Base-by-base conservation (phyloP, 176 grass and related monocot genomes). In the Oryza glaberrima region DNA sequence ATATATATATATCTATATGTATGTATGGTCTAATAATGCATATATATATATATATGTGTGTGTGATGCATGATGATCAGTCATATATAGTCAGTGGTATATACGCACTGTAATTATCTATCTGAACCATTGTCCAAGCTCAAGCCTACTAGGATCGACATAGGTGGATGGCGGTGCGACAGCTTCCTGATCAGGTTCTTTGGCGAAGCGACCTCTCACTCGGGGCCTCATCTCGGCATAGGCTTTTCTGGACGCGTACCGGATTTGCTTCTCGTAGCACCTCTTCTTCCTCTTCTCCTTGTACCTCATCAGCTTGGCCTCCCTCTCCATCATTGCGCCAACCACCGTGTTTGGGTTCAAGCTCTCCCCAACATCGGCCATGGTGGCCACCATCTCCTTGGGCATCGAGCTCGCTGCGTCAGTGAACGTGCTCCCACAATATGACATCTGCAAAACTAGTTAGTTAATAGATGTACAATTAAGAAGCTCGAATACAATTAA, bases 241-340 rank as follows among this genome's bases (percentile, higher is more conserved):
- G 91, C 83, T 77, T 91, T 95, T 58, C 94, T 85, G 1, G 91
- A 89, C 30, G 77, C 86, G 4, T 95, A 93, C 11, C 88, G 64
- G 19, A 93, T 91, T 73, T 93, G 91, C 73, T 95, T 95, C 68
- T 85, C 83, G 2, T 93, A 93, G 20, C 88, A 45, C 70, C 91
- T 69, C 80, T 68, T 89, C 77, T 83, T 93, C 88, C 88, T 84
- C 80, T 96, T 96, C 69, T 95, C 94, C 76, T 69, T 87, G 90
- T 95, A 95, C 60, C 91, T 82, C 88, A 91, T 89, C 25, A 95
- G 36, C 76, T 89, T 91, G 9, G 81, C 83, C 69, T 93, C 73
- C 63, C 90, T 88, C 6, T 87, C 83, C 30, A 61, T 54, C 2
- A 14, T 20, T 11, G 28, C 66, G 52, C 64, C 61, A 15, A 28